Conservation (phyloP, 1,284 basidiomycete species). For the Malassezia restricta region DNA sequence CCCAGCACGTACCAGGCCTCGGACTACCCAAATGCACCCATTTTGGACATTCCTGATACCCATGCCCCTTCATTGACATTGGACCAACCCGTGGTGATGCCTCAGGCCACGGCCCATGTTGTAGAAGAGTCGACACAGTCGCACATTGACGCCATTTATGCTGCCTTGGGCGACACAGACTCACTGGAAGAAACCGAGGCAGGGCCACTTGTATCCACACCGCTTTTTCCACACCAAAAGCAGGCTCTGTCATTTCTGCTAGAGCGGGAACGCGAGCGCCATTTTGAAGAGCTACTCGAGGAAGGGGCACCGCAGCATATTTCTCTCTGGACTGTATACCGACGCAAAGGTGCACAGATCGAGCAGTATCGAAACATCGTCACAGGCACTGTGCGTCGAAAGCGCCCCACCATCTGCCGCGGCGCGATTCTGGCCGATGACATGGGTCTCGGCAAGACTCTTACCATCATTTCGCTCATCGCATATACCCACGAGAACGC, state of each 20-base stretch:
- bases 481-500: constrained; percentile 70
- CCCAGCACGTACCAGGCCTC: background rate
- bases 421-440: constrained; percentile 65
- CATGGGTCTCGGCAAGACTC: constrained; percentile 94
- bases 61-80: no score
- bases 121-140: constrained; percentile 75
- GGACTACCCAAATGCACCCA: constrained; percentile 7
- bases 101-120: constrained; percentile 8
- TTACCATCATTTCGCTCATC: constrained; percentile 78
- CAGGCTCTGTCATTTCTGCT: constrained; percentile 91
- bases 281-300: constrained; percentile 21
- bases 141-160: constrained; percentile 88
- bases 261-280: constrained; percentile 59
- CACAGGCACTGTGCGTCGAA: constrained; percentile 62
- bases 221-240: constrained; percentile 90
- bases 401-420: constrained; percentile 59
- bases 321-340: constrained; percentile 61
- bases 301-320: constrained; percentile 43
- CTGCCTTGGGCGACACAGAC: constrained; percentile 70
- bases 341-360: constrained; percentile 16
- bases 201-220: constrained; percentile 72
- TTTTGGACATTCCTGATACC: background rate
- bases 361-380: constrained; percentile 55
- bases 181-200: constrained; percentile 69
- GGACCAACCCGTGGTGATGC: background rate